Evolutionary conservation across 2,329 filamentous ascomycete genomes (phyloP), one percentile per base, ranked within the genome.

Genomic region (Fusarium citri): DNA sequence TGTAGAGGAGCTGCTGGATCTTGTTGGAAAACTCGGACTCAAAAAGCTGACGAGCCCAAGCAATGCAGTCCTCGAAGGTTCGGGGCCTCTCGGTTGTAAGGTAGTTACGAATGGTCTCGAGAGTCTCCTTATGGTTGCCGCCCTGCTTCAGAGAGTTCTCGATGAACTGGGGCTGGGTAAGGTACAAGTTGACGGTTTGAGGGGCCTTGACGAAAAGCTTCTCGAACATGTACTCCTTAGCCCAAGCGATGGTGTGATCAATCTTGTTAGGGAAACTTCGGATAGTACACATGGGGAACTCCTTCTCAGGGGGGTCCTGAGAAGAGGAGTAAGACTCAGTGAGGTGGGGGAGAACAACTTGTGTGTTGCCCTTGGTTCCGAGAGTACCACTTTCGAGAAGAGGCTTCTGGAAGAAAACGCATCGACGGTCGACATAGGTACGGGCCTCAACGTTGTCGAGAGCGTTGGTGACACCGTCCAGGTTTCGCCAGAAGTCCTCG

Each of bases 311-410:
- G 2, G 96, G 96, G 79, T 99, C 97, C 79, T 98, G 95, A 22
- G 96, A 98, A 6, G 85, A 87, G 1, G 96, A 98, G 84, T 99
- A 99, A 2, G 96, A 98, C 81, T 99, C 97, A 1, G 96, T 98
- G 69, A 98, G 83, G 74, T 89, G 88, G 14, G 96, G 97, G 60
- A 99, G 87, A 50, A 99, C 90, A 64, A 99, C 96, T 78, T 99
- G 96, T 9, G 94, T 97, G 83, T 99, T 99, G 76, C 96, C 96
- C 86, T 99, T 99, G 62, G 97, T 98, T 54, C 96, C 96, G n/a
- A 99, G 88, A 37, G 96, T 99, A 70, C 96, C 96, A 78, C 94
- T 98, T 85, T 99, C 96, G 12, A 99, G 88, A 7, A 99, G 86
- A 48, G 96, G 93, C 85, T 98, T 98, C 80, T 91, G 93, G 92